A percentile compares a stretch with the other conserved stretches of the same genome.
Conservation (phyloP, 2,329 filamentous ascomycete genomes). For the Diplodia corticola region DNA sequence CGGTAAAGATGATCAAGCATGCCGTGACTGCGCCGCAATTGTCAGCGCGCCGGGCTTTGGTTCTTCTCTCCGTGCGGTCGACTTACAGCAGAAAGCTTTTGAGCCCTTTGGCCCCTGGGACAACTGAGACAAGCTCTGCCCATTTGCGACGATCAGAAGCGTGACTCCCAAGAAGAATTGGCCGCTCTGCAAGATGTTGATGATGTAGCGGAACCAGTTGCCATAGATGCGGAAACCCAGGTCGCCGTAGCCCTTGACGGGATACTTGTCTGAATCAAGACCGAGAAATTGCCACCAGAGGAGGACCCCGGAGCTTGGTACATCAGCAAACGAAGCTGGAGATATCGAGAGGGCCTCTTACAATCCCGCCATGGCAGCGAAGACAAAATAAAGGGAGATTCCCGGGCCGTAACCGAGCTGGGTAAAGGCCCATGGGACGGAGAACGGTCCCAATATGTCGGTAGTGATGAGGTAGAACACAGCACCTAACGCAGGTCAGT, state of each 20-base stretch:
- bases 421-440: conserved; percentile 36
- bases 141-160: conserved; percentile 55
- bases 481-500: conserved; percentile 22
- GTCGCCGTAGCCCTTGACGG: conserved; percentile 45
- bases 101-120: neutral
- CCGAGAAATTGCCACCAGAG: conserved; percentile 45
- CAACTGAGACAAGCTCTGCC: conserved; percentile 57
- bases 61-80: too few relatives aligned
- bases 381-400: conserved; percentile 40
- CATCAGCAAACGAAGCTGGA: neutral
- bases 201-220: conserved; percentile 37
- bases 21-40: conserved; percentile 32
- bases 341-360: conserved; percentile 6
- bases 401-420: conserved; percentile 40
- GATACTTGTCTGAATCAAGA: conserved; percentile 45
- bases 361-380: conserved; percentile 38
- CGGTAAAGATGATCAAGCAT: conserved; percentile 53
- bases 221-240: conserved; percentile 45
- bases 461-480: conserved; percentile 51
- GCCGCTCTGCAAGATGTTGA: conserved; percentile 43
- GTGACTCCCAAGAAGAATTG: conserved; percentile 54
- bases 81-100: conserved; percentile 16
- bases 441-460: conserved; percentile 43
- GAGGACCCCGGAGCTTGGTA: conserved; percentile 37
- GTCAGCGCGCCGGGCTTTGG: neutral